Percentiles rank a stretch among this genome's conserved stretches.
Conservation (phyloP, 1,139 yeast genomes). For the Lodderomyces margitis region DNA sequence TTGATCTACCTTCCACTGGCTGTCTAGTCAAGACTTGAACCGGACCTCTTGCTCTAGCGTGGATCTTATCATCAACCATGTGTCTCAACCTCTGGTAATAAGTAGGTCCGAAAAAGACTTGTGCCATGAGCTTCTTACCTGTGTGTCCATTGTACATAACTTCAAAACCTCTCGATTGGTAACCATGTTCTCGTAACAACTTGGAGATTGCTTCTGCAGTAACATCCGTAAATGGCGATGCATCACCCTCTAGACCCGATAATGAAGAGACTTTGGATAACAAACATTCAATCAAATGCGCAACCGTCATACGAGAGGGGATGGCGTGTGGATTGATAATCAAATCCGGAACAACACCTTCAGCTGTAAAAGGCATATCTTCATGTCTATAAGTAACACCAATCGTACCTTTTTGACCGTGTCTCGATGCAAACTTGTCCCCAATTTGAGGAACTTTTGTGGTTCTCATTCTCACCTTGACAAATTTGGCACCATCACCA, state of each 20-base stretch:
- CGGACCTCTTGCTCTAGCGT: slow-evolving; percentile 99
- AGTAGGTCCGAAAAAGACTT: slow-evolving; percentile 97
- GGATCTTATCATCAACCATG: slow-evolving; percentile 99
- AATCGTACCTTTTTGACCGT: slow-evolving; percentile 99
- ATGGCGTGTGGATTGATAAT: slow-evolving; percentile 98
- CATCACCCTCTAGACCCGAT: slow-evolving; percentile 97
- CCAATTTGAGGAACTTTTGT: slow-evolving; percentile 98
- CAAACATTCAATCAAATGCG: slow-evolving; percentile 97
- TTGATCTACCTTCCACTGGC: slow-evolving; percentile 98
- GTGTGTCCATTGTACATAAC: slow-evolving; percentile 99
- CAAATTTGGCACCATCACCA: slow-evolving; percentile 96
- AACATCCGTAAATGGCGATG: slow-evolving; percentile 96
- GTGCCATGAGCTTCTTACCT: slow-evolving; percentile 96
- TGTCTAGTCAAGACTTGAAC: slow-evolving; percentile 97
- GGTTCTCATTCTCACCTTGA: slow-evolving; percentile 97
- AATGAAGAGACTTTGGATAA: slow-evolving; percentile 92
- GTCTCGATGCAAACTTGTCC: slow-evolving; percentile 98
- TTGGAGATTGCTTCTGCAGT: slow-evolving; percentile 96
- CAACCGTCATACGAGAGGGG: slow-evolving; percentile 99
- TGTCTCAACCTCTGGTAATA: slow-evolving; percentile 98
- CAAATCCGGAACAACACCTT: slow-evolving; percentile 96
- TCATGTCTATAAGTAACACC: slow-evolving; percentile 98
- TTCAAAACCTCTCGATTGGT: slow-evolving; percentile 97
- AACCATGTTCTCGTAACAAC: slow-evolving; percentile 90
- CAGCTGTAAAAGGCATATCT: slow-evolving; percentile 97